These are phyloP conservation scores for Monosporascus sp. DNA, from an alignment of 2,329 filamentous ascomycete species.

Conservation along the genomic window DNA sequence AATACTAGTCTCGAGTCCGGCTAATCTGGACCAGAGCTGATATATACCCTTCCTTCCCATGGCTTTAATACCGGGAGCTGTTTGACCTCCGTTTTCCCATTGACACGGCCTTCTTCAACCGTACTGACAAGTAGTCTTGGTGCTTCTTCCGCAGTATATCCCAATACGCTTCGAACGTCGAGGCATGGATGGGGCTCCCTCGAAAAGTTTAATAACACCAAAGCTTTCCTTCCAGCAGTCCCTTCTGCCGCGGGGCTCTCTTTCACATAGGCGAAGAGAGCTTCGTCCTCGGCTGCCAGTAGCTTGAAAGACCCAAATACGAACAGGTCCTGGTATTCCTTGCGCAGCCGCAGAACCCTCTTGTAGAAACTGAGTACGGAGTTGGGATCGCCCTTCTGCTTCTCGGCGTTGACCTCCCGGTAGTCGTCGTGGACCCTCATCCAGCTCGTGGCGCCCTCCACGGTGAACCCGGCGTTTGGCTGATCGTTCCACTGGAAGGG, in stretches of 20 bases:
- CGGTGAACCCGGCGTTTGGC: slow-evolving; percentile 58
- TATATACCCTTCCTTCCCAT: slow-evolving; percentile 21
- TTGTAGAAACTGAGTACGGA: slow-evolving; percentile 59
- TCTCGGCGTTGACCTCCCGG: slow-evolving; percentile 48
- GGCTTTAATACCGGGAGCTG: slow-evolving; percentile 8
- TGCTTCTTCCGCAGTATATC: slow-evolving; percentile 9
- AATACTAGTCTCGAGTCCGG: too few relatives aligned
- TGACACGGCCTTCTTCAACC: background rate
- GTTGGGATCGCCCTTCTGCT: slow-evolving; percentile 38
- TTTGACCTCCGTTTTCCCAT: background rate
- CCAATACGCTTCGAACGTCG: slow-evolving; percentile 20
- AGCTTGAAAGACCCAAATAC: slow-evolving; percentile 58
- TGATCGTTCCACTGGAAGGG: slow-evolving; percentile 62
- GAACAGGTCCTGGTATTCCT: slow-evolving; percentile 53
- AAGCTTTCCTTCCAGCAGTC: slow-evolving; percentile 19
- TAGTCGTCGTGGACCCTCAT: slow-evolving; percentile 63
- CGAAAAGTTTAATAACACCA: slow-evolving; percentile 45
- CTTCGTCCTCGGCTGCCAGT: slow-evolving; percentile 42
- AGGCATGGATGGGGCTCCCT: slow-evolving; percentile 23
- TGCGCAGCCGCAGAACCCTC: slow-evolving; percentile 45
- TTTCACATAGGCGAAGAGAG: slow-evolving; percentile 53
- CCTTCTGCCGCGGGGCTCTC: slow-evolving; percentile 18
- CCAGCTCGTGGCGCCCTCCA: slow-evolving; percentile 48
- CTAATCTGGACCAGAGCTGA: too few relatives aligned
- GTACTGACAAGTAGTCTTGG: slow-evolving; percentile 24